Evolutionary conservation across 495 filamentous ascomycete genomes (phyloP), one percentile per base, ranked within the genome.

Genomic region (Podospora sp.): DNA sequence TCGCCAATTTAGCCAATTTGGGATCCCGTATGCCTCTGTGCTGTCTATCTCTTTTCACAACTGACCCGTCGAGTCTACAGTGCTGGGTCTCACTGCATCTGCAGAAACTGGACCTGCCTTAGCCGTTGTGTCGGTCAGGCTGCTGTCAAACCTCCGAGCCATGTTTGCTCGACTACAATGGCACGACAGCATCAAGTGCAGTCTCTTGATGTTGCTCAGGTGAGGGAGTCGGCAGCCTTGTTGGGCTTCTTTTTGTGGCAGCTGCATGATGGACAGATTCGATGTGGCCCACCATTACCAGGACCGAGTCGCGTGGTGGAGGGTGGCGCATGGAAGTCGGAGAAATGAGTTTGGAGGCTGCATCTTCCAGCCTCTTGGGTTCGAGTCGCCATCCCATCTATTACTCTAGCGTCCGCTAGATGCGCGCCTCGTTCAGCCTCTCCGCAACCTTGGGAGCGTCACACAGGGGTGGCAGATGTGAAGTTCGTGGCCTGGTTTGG

Each of bases 161-260:
- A 18, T 46, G 40, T 46, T 46, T 46, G 40, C 40, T n/a, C n/a
- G n/a, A n/a, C n/a, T n/a, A n/a, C n/a, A n/a, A 46, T 46, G 5
- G 40, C 12, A 46, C 40, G 12, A 46, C 12, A 14, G 40, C 40
- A 18, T 33, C 40, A 46, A 46, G 40, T 12, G 16, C 9, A 46
- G 40, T 6, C 40, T 14, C 40, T 11, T 46, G 16, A 11, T 2
- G 40, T 18, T 18, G 40, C 40, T 46, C 16, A 46, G 40, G 12
- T 46, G 40, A 46, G 9, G 14, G 40, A 46, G 33, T 18, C 11
- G 40, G 16, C 14, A 55, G 24, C 21, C 24, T 27, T 59, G 56
- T 33, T 26, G 25, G 56, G 24, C 56, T 59, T 59, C 56, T 59
- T 9, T n/a, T 59, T 59, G 24, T 33, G 56, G 56, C 33, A 59